Evolutionary conservation across 345 rosid genomes (phyloP).

Genomic region (Citrus australasica): DNA sequence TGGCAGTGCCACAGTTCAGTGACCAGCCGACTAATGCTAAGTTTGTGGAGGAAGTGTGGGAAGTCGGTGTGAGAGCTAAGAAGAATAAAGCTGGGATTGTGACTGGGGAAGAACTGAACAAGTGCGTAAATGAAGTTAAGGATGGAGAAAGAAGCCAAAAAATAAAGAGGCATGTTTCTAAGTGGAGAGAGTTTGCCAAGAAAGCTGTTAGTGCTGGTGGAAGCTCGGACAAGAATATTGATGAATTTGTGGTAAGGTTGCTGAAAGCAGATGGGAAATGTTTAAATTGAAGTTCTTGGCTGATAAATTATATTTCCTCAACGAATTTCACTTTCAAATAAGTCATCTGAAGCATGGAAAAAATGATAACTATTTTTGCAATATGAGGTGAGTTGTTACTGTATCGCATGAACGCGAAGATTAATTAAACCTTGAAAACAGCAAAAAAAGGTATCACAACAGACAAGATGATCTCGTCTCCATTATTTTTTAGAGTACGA

Average conservation of each 20-base stretch:
- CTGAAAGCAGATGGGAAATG: conserved; percentile 1
- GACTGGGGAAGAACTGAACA: conserved; percentile 27
- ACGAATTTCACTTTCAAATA: too few species aligned
- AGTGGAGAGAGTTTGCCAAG: conserved; percentile 38
- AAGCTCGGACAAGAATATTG: conserved; percentile 30
- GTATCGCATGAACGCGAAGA: neutral
- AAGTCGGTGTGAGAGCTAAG: conserved; percentile 36
- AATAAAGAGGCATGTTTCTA: conserved; percentile 24
- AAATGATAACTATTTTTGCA: too few species aligned
- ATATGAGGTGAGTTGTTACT: neutral
- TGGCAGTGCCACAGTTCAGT: conserved; percentile 32
- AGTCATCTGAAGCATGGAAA: too few species aligned
- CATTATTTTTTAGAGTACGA: neutral
- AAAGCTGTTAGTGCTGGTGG: conserved; percentile 43
- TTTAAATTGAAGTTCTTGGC: neutral
- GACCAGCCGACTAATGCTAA: conserved; percentile 52
- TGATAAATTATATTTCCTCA: neutral
- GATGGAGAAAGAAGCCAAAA: conserved; percentile 34
- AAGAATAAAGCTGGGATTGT: conserved; percentile 26
- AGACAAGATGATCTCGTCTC: neutral
- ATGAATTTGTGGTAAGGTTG: conserved; percentile 30
- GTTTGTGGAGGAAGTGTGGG: conserved; percentile 42
- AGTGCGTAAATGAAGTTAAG: conserved; percentile 32
- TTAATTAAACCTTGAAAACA: too few species aligned
- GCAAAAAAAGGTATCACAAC: too few species aligned